These are phyloP conservation scores for Guillardia theta DNA, from an alignment of 78 protist species.

Conservation along the genomic window DNA sequence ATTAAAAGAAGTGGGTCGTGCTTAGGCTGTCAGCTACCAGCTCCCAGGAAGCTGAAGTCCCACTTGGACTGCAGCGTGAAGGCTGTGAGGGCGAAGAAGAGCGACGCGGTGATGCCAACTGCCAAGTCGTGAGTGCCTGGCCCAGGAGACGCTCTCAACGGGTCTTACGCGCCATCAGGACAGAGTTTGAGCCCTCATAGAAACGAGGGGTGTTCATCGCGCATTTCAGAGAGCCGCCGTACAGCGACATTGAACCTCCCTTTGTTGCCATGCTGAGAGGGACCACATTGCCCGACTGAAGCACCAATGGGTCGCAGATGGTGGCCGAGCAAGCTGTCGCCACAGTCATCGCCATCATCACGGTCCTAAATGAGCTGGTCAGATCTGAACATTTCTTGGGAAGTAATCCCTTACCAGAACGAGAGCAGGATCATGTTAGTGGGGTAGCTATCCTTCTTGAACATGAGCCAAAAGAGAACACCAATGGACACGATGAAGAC, in stretches of 20 bases:
- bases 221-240: not conserved
- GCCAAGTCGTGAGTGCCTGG: too few species aligned
- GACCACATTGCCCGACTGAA: not conserved
- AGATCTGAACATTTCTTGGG: not conserved
- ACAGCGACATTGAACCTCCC: not conserved
- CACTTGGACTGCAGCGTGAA: not conserved
- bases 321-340: not conserved
- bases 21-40: not conserved
- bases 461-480: not conserved
- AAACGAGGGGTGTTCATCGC: not conserved
- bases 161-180: not conserved
- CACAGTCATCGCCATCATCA: not conserved
- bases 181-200: not conserved
- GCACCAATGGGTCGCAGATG: not conserved
- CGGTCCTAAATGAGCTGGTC: not conserved
- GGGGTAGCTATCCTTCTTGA: not conserved
- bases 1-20: not conserved
- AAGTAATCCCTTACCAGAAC: not conserved
- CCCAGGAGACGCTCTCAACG: too few species aligned
- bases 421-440: not conserved
- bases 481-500: not conserved
- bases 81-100: not conserved
- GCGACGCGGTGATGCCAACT: not conserved
- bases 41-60: constrained; percentile 21
- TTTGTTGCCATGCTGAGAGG: not conserved